Percentiles rank a stretch among this genome's conserved stretches.
Evolutionary conservation across 495 filamentous ascomycete species (phyloP).

Genomic region (Echria macrotheca): DNA sequence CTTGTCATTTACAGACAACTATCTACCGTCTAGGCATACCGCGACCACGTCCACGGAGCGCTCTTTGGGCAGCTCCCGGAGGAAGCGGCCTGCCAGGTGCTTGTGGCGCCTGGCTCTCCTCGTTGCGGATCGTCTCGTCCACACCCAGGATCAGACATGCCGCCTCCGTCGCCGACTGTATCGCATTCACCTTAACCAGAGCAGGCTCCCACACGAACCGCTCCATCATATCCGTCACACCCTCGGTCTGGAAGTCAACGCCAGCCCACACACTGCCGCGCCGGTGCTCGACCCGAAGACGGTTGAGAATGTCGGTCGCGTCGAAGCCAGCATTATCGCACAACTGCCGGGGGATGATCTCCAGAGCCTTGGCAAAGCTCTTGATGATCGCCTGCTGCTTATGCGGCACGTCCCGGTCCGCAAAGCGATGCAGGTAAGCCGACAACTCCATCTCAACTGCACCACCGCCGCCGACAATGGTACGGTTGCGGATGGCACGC

Average conservation of each 20-base stretch:
- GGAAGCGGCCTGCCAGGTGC: conserved; percentile 73
- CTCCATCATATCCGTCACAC: conserved; percentile 85
- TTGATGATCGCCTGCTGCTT: conserved; percentile 98
- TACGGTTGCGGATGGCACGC: conserved; percentile 86
- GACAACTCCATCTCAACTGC: conserved; percentile 96
- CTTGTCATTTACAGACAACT: no score
- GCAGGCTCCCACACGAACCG: conserved; percentile 96
- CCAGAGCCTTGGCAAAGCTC: conserved; percentile 92
- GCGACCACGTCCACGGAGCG: conserved; percentile 77
- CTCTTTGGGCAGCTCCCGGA: conserved; percentile 88
- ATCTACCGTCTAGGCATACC: conserved; percentile 81
- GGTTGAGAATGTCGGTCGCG: conserved; percentile 93
- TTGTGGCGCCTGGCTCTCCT: conserved; percentile 79
- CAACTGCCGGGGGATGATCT: conserved; percentile 92
- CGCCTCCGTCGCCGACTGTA: conserved; percentile 93
- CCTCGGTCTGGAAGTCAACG: conserved; percentile 90
- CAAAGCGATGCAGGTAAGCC: conserved; percentile 82
- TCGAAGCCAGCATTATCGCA: conserved; percentile 99
- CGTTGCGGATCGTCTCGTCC: conserved; percentile 96
- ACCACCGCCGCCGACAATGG: conserved; percentile 92
- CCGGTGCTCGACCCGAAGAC: conserved; percentile 87
- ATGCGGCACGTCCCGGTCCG: conserved; percentile 84
- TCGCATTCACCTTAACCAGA: conserved; percentile 93
- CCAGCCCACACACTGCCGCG: conserved; percentile 90
- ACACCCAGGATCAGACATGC: conserved; percentile 92